A percentile compares a stretch with the other conserved stretches of the same genome.
Evolutionary conservation across 805 yeast species (phyloP).

Genomic region (Hanseniaspora lachancei): DNA sequence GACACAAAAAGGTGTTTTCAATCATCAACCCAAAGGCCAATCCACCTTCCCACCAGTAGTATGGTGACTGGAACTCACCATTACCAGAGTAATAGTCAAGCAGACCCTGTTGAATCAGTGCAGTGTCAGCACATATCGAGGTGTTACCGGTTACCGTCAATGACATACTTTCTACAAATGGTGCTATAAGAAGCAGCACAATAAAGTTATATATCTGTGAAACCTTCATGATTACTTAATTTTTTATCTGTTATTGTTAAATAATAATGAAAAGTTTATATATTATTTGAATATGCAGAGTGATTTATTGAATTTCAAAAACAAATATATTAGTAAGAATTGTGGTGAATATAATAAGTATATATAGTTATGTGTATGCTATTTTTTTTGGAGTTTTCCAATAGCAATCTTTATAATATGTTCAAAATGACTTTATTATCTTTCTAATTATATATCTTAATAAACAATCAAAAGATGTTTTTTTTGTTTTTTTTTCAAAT

Average conservation of each 20-base stretch:
- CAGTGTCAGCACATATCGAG: conserved; percentile 46
- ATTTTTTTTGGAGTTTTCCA: too few species aligned
- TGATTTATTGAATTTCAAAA: too few species aligned
- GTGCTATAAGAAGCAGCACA: background rate
- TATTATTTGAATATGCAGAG: too few species aligned
- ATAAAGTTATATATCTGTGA: background rate
- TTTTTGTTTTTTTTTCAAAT: too few species aligned
- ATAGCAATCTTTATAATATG: too few species aligned
- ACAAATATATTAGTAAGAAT: too few species aligned
- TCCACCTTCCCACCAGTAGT: conserved; percentile 87
- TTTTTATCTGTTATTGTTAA: background rate
- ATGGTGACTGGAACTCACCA: conserved; percentile 58
- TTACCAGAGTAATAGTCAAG: conserved; percentile 60
- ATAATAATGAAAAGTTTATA: too few species aligned
- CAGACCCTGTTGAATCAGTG: conserved; percentile 46
- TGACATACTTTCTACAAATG: conserved; percentile 17
- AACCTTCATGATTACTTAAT: background rate
- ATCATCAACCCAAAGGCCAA: conserved; percentile 57
- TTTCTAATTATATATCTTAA: too few species aligned
- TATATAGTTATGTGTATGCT: too few species aligned
- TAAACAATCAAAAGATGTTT: too few species aligned
- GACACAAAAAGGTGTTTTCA: conserved; percentile 60
- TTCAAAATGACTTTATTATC: too few species aligned
- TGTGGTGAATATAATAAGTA: too few species aligned
- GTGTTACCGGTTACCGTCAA: conserved; percentile 31